Evolutionary conservation across 2,329 filamentous ascomycete genomes (phyloP), one percentile per base, ranked within the genome.

Genomic region (Neofusicoccum ribis): DNA sequence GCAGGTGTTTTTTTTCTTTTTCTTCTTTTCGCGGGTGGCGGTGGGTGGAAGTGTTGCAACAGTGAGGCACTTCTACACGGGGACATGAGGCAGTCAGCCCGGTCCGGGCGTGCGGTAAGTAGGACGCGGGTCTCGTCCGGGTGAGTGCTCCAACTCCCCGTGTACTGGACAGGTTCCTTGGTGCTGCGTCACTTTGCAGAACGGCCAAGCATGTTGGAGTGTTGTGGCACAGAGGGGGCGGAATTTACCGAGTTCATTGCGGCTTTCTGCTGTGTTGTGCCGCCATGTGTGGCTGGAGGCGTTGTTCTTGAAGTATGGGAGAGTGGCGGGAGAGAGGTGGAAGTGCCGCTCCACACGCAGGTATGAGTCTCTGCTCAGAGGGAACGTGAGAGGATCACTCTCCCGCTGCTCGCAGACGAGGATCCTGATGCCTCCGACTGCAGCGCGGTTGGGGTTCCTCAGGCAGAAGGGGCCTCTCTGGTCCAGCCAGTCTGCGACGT

Each of bases 401-500:
- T 41, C 47, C 20, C 47, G 47, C 41, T 51, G 49, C 39, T 63
- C 60, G 23, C 60, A 63, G 15, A 63, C 20, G 23, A 63, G 50
- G 9, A 63, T 37, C n/a, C 60, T 63, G 23, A 63, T 46, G 6
- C 49, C 60, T 17, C 60, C 60, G 23, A 31, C 15, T 20, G 43
- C 37, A 12, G 11, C 36, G 27, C 27, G 23, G 14, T 15, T 15
- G n/a, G 17, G n/a, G 8, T 37, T 52, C 1, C 37, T 23, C 43
- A 37, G n/a, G n/a, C n/a, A 15, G 9, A 63, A 63, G 8, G 49
- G n/a, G 12, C 49, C 60, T 9, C 39, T 17, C n/a, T 63, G 41
- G 15, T 63, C 39, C 27, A 63, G 20, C 60, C 60, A 63, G 41
- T 63, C 47, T 14, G 49, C 20, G 20, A 63, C 47, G 27, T 46